Evolutionary conservation across 1,139 yeast species (phyloP), one percentile per base, ranked within the genome.

Genomic region (Candida tropicalis): DNA sequence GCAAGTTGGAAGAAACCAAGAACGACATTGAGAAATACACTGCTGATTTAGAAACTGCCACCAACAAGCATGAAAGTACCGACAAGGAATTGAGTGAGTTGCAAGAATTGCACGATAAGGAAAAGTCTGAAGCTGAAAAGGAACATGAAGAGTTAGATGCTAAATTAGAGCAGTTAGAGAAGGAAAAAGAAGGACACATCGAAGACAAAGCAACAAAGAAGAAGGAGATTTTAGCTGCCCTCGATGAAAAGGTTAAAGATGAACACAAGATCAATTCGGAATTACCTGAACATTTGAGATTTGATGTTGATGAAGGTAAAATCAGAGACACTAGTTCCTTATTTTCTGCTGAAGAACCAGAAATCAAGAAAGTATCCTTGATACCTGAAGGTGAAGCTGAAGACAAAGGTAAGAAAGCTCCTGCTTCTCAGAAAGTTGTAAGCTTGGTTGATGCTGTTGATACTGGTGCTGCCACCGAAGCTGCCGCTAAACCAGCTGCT

Each of bases 201-300:
- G 53, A 50, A 11, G 57, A 60, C 31, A 73, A 73, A 57, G 55
- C 57, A 20, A 34, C 53, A 13, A 61, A 68, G 48, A 71, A 70
- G 58, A 54, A 60, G 31, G 68, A 63, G 25, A 73, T 73, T 45
- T 57, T 61, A 51, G 49, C 48, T 16, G 59, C 60, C 12, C 51
- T 73, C 29, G 68, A 69, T 28, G 64, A 63, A 31, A 59, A 60
- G 53, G 73, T 73, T 23, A 66, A 65, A 50, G 73, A 66, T 34
- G 78, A 72, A 51, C 72, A 69, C 50, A 65, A 59, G 45, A 73
- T 79, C 51, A 77, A 78, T 52, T 58, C 54, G 17, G 77, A 71
- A 49, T 70, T 77, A 50, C 84, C 84, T 11, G 80, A 74, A 40
- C 84, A 79, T 59, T 66, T 79, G 55, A 68, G 65, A 48, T 57